Percentiles rank a stretch among this genome's conserved stretches.
phyloP scores from a whole-genome alignment of 2,329 filamentous ascomycete species.

The Colletotrichum navitas region DNA sequence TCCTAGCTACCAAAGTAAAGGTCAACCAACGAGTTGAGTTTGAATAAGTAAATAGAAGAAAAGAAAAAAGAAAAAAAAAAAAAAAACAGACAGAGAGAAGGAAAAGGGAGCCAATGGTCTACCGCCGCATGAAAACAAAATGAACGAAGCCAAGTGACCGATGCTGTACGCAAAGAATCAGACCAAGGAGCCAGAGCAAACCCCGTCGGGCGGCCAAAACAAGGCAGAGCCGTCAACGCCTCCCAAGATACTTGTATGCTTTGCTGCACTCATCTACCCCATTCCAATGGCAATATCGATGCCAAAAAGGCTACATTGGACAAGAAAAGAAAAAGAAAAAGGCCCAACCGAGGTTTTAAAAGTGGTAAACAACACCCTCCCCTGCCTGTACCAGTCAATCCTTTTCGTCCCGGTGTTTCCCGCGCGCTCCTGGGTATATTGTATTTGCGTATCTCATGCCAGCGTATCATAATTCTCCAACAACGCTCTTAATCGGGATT shows the following conservation, averaged over 20 bases:
- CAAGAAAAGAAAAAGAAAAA: background rate
- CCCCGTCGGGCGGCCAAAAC: conserved; percentile 4
- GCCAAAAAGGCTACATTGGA: conserved; percentile 25
- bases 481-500: background rate
- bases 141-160: background rate
- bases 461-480: conserved; percentile 24
- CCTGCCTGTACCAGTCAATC: conserved; percentile 31
- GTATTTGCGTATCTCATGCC: conserved; percentile 40
- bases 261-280: background rate
- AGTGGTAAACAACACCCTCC: conserved; percentile 18
- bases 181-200: background rate
- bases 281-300: conserved; percentile 26
- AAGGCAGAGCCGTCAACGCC: conserved; percentile 37
- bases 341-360: conserved; percentile 8
- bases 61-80: background rate
- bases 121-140: conserved; percentile 9
- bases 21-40: background rate
- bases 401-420: conserved; percentile 31
- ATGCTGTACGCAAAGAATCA: conserved; percentile 23
- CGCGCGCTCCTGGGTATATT: conserved; percentile 41
- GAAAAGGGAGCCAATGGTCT: background rate
- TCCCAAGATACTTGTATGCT: conserved; percentile 9
- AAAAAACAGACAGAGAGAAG: too few species aligned
- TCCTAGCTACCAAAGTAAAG: background rate
- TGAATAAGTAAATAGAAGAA: background rate